A percentile compares a stretch with the other conserved stretches of the same genome.
These are phyloP conservation scores for Telfairia occidentalis DNA, from an alignment of 331 rosid species.

Conservation along the genomic window DNA sequence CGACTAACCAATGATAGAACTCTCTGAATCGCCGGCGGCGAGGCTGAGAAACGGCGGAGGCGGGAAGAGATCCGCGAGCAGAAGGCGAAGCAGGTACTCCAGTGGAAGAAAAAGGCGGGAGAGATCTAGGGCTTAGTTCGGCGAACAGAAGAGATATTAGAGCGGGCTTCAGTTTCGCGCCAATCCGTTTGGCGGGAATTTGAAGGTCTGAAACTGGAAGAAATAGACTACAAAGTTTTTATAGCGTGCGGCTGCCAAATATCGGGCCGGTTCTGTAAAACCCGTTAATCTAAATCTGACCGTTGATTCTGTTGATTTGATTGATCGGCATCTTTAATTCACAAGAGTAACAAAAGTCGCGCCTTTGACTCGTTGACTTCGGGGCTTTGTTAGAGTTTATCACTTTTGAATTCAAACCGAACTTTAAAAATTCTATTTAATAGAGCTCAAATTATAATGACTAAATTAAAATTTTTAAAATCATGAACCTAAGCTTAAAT, in stretches of 20 bases:
- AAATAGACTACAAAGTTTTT: not conserved
- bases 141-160: not conserved
- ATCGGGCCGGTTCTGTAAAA: not conserved
- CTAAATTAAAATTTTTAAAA: no score
- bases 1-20: not conserved
- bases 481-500: no score
- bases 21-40: not conserved
- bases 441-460: no score
- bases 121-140: constrained; percentile 8
- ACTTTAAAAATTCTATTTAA: no score
- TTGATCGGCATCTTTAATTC: not conserved
- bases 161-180: constrained; percentile 6
- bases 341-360: not conserved
- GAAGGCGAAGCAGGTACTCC: not conserved
- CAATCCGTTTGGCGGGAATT: constrained; percentile 23
- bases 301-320: not conserved
- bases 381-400: not conserved
- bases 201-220: not conserved
- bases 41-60: not conserved
- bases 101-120: not conserved
- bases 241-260: not conserved
- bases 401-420: no score
- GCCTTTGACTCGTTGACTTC: not conserved
- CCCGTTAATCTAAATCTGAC: not conserved
- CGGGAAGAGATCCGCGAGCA: not conserved